phyloP scores from a whole-genome alignment of 768 basidiomycete genomes.

The Suillus bovinus region DNA sequence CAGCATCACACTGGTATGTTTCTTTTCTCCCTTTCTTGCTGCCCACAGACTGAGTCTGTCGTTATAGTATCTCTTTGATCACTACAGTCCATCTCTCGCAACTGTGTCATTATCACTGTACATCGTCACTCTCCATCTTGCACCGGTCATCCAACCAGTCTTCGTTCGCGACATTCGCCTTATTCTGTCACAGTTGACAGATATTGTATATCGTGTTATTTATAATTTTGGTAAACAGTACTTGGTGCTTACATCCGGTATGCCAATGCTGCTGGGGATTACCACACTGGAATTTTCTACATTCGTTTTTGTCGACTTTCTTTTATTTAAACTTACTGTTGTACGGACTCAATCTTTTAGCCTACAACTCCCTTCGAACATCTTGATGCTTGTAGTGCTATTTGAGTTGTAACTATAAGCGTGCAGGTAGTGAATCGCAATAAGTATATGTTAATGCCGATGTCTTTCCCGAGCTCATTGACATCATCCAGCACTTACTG shows the following conservation, averaged over 20 bases:
- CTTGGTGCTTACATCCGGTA: constrained; percentile 3
- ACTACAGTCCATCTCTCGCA: background rate
- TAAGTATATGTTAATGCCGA: background rate
- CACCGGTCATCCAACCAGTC: background rate
- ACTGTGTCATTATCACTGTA: background rate
- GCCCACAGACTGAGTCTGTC: background rate
- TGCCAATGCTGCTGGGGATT: background rate
- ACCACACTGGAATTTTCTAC: background rate
- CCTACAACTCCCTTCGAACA: background rate
- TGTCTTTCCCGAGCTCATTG: background rate
- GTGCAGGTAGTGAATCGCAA: background rate
- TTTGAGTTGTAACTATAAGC: background rate
- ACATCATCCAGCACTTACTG: background rate
- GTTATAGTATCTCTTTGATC: background rate
- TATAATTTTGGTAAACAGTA: background rate
- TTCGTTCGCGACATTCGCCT: background rate
- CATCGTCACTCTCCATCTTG: background rate
- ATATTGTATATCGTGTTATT: background rate
- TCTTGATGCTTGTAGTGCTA: background rate
- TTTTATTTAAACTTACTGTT: background rate
- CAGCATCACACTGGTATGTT: background rate
- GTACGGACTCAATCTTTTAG: background rate
- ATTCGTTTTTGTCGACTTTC: too few relatives aligned
- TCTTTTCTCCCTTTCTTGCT: too few relatives aligned
- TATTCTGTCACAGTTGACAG: background rate